These are phyloP conservation scores for Chlorella vulgaris DNA, from an alignment of 139 green algal genomes.

Conservation along the genomic window DNA sequence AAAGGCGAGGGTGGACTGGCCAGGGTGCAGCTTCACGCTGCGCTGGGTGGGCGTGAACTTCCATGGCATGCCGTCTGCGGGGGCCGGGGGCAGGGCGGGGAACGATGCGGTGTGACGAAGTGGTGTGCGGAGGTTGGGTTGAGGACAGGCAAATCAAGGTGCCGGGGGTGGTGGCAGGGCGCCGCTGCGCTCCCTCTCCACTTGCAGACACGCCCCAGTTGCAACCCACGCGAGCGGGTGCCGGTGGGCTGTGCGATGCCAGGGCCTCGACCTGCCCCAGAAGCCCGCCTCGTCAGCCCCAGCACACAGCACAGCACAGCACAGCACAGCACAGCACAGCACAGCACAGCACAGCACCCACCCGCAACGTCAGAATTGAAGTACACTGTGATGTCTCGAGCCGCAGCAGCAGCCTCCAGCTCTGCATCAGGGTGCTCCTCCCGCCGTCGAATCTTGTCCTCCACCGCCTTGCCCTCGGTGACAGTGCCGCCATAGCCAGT, in stretches of 20 bases:
- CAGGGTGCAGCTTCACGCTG: slow-evolving; percentile 76
- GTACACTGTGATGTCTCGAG: slow-evolving; percentile 74
- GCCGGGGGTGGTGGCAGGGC: too few species aligned
- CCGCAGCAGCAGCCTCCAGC: slow-evolving; percentile 64
- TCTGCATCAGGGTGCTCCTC: slow-evolving; percentile 56
- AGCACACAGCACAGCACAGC: not conserved
- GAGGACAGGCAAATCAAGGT: too few species aligned
- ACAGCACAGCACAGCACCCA: not conserved
- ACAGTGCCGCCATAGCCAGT: slow-evolving; percentile 89
- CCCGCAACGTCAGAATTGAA: slow-evolving; percentile 91
- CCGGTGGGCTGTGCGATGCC: too few species aligned
- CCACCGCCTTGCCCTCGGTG: slow-evolving; percentile 66
- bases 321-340: not conserved
- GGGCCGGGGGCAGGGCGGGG: not conserved
- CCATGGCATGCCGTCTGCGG: slow-evolving; percentile 87
- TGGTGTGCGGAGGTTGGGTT: too few species aligned
- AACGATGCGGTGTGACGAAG: not conserved
- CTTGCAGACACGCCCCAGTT: too few species aligned
- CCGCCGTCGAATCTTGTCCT: slow-evolving; percentile 78
- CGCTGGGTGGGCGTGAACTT: slow-evolving; percentile 89
- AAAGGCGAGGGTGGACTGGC: slow-evolving; percentile 96
- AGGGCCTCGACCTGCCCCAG: too few species aligned
- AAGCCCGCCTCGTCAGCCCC: too few species aligned
- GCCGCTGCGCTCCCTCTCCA: too few species aligned
- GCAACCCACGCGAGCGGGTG: too few species aligned